Evolutionary conservation across 306 rosid genomes (phyloP).

Genomic region (Cicer pinnatifidum): DNA sequence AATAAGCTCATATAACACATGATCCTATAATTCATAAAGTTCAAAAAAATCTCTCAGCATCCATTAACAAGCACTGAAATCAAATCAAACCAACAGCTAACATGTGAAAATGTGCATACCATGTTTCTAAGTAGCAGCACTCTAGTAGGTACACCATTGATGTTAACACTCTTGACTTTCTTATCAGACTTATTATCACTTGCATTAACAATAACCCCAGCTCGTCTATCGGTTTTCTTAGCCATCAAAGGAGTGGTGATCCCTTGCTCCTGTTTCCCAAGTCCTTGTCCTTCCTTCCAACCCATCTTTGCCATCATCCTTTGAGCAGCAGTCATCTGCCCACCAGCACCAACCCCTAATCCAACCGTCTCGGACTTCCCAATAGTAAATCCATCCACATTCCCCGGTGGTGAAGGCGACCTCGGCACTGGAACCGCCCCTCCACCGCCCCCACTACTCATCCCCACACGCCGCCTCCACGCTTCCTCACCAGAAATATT

Average conservation of each 20-base stretch:
- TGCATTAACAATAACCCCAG: conserved; percentile 96
- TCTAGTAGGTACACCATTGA: conserved; percentile 83
- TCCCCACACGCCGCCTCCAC: conserved; percentile 92
- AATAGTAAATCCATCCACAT: conserved; percentile 78
- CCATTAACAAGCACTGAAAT: conserved; percentile 10
- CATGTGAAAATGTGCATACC: conserved; percentile 58
- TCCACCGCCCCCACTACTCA: conserved; percentile 59
- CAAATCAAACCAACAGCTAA: conserved; percentile 2
- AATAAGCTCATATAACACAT: conserved; percentile 10
- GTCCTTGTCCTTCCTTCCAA: conserved; percentile 98
- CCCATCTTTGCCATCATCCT: conserved; percentile 99
- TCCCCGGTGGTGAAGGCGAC: conserved; percentile 79
- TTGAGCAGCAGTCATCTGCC: conserved; percentile 99
- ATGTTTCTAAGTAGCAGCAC: conserved; percentile 88
- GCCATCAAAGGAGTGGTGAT: conserved; percentile 98
- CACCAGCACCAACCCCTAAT: conserved; percentile 92
- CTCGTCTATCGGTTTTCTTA: conserved; percentile 88
- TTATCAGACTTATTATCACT: conserved; percentile 74
- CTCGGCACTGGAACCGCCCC: conserved; percentile 64
- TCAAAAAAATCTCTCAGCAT: not conserved
- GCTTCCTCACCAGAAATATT: conserved; percentile 98
- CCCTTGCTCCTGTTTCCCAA: conserved; percentile 97
- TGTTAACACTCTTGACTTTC: conserved; percentile 78
- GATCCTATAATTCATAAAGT: conserved; percentile 5
- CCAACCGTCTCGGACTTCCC: conserved; percentile 92